Base-by-base conservation (phyloP, 495 filamentous ascomycete species). In the Aspergillus sparsus region DNA sequence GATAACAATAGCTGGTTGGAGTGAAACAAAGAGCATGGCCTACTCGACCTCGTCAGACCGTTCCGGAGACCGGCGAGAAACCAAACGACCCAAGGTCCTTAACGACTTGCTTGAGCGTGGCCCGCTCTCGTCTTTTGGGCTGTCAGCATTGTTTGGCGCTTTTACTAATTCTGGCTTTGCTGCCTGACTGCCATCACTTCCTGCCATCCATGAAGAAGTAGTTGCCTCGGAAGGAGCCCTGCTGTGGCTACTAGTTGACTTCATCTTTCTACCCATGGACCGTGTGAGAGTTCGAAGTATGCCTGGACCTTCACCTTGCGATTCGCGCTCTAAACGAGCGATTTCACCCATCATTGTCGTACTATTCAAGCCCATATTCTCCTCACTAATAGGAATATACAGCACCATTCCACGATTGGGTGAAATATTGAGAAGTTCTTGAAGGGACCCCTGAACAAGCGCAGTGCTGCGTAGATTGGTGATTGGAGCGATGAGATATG, bases 401-500 rank as follows among this genome's bases (percentile, higher is more conserved):
- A 87, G 82, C 37, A 96, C 68, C 15, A 90, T 74, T 0, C 92
- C 91, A 33, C 89, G 80, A 0, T 80, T 73, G 0, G 85, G 67
- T 0, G 69, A 37, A 11, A 96, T 89, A 2, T 84, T 83, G 7
- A 96, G 74, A 5, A 85, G 74, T 7, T 89, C 85, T 13, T 85
- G 77, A 62, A 97, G 76, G 66, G 85, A 87, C 3, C 75, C 74
- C 62, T 91, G 86, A 12, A 94, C 83, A 41, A 96, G 71, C n/a
- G 77, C 80, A 4, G 91, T 86, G 73, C 92, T 93, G 41, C 92
- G 86, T 50, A 89, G 89, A 72, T 97, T 97, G 39, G 85, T 91
- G 4, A 87, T 82, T 0, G 91, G 87, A 18, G 85, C 85, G 36
- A 96, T 76, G 53, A 89, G 77, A 2, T 75, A 80, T 0, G 87